Evolutionary conservation across 148 eudicot genomes (phyloP).

Genomic region (Vaccinium myrtillus): DNA sequence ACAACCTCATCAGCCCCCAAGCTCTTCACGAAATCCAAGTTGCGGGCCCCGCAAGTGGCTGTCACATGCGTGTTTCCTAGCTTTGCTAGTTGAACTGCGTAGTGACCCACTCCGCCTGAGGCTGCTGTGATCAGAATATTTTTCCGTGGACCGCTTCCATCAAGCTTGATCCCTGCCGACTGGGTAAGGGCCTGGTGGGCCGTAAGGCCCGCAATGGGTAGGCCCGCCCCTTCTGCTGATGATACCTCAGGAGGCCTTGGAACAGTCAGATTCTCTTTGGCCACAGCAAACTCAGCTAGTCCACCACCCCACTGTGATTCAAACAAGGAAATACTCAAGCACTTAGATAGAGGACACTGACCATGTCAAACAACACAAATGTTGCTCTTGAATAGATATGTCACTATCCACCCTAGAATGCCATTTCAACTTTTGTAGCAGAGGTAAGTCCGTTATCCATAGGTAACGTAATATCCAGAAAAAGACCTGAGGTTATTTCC

Average conservation of each 20-base stretch:
- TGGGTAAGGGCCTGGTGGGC: constrained; percentile 67
- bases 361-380: neutral
- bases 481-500: neutral
- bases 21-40: constrained; percentile 58
- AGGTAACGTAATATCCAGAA: neutral
- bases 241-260: constrained; percentile 68
- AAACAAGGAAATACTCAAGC: neutral
- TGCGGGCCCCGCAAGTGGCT: constrained; percentile 77
- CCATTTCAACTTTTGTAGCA: neutral
- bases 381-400: neutral
- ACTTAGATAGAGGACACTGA: neutral
- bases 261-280: constrained; percentile 50
- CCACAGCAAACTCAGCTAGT: constrained; percentile 64
- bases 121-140: constrained; percentile 70
- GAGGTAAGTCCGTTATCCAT: neutral
- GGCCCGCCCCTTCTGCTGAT: constrained; percentile 58
- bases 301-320: constrained; percentile 61
- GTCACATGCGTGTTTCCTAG: constrained; percentile 79
- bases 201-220: constrained; percentile 64
- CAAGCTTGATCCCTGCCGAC: constrained; percentile 49
- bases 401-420: neutral
- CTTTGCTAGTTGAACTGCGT: constrained; percentile 79
- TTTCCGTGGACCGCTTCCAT: constrained; percentile 46
- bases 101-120: constrained; percentile 83
- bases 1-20: constrained; percentile 81